Percentiles rank a stretch among this genome's conserved stretches.
These are phyloP conservation scores for Apiospora marii DNA, from an alignment of 2,329 filamentous ascomycete genomes.

Conservation along the genomic window DNA sequence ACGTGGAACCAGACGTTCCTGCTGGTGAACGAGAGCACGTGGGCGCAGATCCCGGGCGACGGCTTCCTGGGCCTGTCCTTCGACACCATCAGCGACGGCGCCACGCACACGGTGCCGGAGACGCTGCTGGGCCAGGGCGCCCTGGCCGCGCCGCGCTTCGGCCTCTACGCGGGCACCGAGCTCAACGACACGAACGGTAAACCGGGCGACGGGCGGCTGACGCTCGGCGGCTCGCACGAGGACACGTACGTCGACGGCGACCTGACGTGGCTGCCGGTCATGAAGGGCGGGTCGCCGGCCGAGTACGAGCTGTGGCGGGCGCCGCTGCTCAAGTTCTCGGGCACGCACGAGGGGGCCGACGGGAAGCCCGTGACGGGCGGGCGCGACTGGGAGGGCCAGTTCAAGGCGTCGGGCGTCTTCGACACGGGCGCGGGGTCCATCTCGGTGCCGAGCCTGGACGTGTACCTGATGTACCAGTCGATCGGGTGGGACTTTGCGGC, in stretches of 20 bases:
- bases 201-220: constrained; percentile 39
- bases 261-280: constrained; percentile 33
- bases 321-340: constrained; percentile 31
- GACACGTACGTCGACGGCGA: constrained; percentile 39
- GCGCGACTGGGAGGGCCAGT: constrained; percentile 23
- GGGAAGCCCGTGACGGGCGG: constrained; percentile 25
- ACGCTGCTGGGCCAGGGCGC: constrained; percentile 40
- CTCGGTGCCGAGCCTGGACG: constrained; percentile 36
- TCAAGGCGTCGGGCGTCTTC: constrained; percentile 37
- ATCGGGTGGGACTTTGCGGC: constrained; percentile 47
- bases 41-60: constrained; percentile 40
- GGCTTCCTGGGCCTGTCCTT: constrained; percentile 48
- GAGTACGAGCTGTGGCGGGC: constrained; percentile 45
- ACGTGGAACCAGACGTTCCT: constrained; percentile 43
- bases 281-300: constrained; percentile 24
- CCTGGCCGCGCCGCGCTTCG: constrained; percentile 44
- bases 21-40: constrained; percentile 40
- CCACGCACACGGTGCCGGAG: constrained; percentile 43
- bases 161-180: constrained; percentile 41
- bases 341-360: constrained; percentile 10
- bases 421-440: constrained; percentile 44
- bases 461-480: constrained; percentile 41
- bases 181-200: constrained; percentile 31
- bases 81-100: constrained; percentile 40
- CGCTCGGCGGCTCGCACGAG: constrained; percentile 44